Percentiles rank a stretch among this genome's conserved stretches.
phyloP scores from a whole-genome alignment of 805 yeast genomes.

The Lipomyces orientalis region DNA sequence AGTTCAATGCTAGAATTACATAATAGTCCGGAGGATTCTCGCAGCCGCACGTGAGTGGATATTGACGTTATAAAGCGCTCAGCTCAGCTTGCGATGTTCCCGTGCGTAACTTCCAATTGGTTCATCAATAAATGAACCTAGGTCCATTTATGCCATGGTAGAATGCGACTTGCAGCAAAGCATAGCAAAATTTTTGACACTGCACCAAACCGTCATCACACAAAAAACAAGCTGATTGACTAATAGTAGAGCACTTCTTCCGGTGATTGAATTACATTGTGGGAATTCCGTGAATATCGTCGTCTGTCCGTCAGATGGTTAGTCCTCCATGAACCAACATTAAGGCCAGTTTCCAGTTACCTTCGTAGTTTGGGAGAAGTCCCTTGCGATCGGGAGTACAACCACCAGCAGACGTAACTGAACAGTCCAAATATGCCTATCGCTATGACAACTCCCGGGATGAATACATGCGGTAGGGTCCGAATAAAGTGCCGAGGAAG shows the following conservation, averaged over 20 bases:
- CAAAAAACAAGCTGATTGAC: background rate
- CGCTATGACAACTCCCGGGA: background rate
- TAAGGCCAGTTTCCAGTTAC: background rate
- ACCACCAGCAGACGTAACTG: background rate
- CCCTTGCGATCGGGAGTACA: background rate
- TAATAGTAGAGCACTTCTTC: background rate
- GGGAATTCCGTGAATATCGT: background rate
- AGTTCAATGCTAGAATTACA: background rate
- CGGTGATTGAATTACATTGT: background rate
- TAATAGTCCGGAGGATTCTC: background rate
- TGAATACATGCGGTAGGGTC: conserved; percentile 1
- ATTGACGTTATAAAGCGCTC: background rate
- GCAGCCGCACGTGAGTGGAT: background rate
- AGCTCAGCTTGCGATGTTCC: too few species aligned
- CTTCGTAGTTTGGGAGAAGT: background rate
- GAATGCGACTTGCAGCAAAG: background rate
- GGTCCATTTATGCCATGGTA: too few species aligned
- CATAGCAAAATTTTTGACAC: background rate
- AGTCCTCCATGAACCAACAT: background rate
- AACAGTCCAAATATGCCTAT: background rate
- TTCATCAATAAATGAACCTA: too few species aligned
- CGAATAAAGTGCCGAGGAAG: background rate
- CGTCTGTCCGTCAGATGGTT: background rate
- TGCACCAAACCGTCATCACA: background rate
- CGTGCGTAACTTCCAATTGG: too few species aligned